A percentile compares a stretch with the other conserved stretches of the same genome.
phyloP scores from a whole-genome alignment of 192 early-diverging fungal species.

The Phycomyces nitens region DNA sequence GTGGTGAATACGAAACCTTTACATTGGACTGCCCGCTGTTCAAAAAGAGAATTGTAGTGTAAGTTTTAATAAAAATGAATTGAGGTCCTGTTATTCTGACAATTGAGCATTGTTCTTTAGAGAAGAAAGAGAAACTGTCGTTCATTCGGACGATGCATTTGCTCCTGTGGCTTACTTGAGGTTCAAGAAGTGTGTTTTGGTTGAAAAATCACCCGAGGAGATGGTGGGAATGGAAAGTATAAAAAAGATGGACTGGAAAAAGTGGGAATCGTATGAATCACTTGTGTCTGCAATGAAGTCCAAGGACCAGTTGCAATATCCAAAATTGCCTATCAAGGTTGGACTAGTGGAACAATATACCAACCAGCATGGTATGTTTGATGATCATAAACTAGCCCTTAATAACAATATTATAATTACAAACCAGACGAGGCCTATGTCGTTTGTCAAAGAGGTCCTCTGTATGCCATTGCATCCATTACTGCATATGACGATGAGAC shows the following conservation, averaged over 20 bases:
- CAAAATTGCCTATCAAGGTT: no score
- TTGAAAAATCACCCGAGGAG: conserved; percentile 53
- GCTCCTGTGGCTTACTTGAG: conserved; percentile 81
- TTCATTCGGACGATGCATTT: conserved; percentile 79
- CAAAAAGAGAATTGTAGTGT: conserved; percentile 78
- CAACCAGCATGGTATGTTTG: no score
- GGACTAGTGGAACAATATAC: no score
- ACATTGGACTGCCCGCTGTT: conserved; percentile 92
- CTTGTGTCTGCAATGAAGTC: conserved; percentile 2
- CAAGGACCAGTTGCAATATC: no score
- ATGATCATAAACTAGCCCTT: no score
- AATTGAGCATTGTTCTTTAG: conserved; percentile 31
- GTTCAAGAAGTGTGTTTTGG: conserved; percentile 65
- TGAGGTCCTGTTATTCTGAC: no score
- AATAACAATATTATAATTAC: no score
- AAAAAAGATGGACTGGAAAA: not conserved
- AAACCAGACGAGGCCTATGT: not conserved
- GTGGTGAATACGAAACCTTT: conserved; percentile 96
- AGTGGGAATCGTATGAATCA: conserved; percentile 16
- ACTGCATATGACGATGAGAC: conserved; percentile 36
- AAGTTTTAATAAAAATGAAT: no score
- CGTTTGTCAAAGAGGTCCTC: not conserved
- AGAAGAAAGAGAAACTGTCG: conserved; percentile 65
- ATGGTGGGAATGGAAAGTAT: conserved; percentile 10
- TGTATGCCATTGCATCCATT: conserved; percentile 37